Percentiles rank a stretch among this genome's conserved stretches.
Evolutionary conservation across 768 basidiomycete species (phyloP).

Genomic region (Pisolithus marmoratus): DNA sequence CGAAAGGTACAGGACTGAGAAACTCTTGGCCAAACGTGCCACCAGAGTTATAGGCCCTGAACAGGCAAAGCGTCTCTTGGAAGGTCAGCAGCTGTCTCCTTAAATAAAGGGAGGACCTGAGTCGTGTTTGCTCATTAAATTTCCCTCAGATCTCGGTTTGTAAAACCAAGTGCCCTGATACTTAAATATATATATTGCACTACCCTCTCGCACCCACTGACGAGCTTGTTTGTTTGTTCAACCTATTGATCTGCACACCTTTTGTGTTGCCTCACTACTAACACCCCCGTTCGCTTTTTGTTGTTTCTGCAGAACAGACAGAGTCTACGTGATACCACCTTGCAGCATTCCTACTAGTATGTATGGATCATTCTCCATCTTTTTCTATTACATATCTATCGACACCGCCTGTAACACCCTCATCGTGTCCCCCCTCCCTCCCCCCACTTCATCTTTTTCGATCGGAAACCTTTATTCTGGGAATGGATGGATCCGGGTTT

Average conservation of each 20-base stretch:
- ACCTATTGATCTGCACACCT: constrained; percentile 6
- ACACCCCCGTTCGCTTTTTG: constrained; percentile 1
- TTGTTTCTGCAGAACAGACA: neutral
- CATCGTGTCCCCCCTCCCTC: neutral
- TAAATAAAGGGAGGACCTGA: constrained; percentile 3
- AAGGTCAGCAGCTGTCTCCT: constrained; percentile 44
- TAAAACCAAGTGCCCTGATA: constrained; percentile 19
- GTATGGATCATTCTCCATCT: constrained; percentile 16
- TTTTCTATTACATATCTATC: constrained; percentile 17
- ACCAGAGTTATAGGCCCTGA: constrained; percentile 74
- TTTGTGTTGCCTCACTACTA: constrained; percentile 3
- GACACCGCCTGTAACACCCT: constrained; percentile 20
- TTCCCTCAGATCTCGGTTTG: constrained; percentile 40
- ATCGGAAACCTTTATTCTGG: constrained; percentile 12
- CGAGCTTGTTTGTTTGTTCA: constrained; percentile 8
- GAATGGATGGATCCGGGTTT: neutral
- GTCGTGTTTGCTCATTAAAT: constrained; percentile 16
- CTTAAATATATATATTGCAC: constrained; percentile 18
- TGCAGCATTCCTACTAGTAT: constrained; percentile 2
- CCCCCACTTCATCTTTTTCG: constrained; percentile 5
- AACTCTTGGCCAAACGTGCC: constrained; percentile 79
- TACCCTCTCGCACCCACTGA: constrained; percentile 10
- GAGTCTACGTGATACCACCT: constrained; percentile 16
- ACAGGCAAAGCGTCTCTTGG: constrained; percentile 63
- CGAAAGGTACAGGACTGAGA: constrained; percentile 90